These are phyloP conservation scores for Albatrellus ellisii DNA, from an alignment of 768 basidiomycete genomes.

Conservation along the genomic window DNA sequence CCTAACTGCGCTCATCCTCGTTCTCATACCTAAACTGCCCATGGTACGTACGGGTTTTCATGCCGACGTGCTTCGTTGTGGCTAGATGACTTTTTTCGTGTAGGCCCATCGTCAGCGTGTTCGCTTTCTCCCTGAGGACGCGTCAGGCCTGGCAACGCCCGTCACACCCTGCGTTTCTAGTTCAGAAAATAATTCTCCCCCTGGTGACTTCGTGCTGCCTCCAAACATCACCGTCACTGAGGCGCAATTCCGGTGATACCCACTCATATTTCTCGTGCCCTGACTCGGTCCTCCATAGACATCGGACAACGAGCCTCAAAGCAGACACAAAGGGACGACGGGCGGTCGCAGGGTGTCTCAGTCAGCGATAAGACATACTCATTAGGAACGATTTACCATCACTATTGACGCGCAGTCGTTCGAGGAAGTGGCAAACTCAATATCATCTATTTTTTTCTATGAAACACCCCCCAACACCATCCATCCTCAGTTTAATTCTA, in stretches of 20 bases:
- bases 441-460: no score
- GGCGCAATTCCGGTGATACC: slow-evolving; percentile 27
- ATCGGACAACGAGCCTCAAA: no score
- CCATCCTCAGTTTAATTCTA: no score
- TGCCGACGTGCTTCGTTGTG: neutral
- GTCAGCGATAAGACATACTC: no score
- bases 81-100: slow-evolving; percentile 1
- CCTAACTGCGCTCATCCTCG: slow-evolving; percentile 64
- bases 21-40: slow-evolving; percentile 92
- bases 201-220: slow-evolving; percentile 14
- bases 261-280: no score
- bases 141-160: slow-evolving; percentile 57
- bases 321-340: no score
- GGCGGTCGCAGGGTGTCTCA: no score
- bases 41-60: slow-evolving; percentile 37
- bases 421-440: no score
- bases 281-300: no score
- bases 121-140: slow-evolving; percentile 55
- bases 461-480: no score
- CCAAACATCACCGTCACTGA: slow-evolving; percentile 30
- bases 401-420: no score
- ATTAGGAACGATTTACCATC: no score
- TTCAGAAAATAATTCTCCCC: slow-evolving; percentile 32
- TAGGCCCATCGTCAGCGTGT: slow-evolving; percentile 78
- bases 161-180: slow-evolving; percentile 42